Evolutionary conservation across 2,329 filamentous ascomycete species (phyloP).

Genomic region (Trichoderma guizhouense): DNA sequence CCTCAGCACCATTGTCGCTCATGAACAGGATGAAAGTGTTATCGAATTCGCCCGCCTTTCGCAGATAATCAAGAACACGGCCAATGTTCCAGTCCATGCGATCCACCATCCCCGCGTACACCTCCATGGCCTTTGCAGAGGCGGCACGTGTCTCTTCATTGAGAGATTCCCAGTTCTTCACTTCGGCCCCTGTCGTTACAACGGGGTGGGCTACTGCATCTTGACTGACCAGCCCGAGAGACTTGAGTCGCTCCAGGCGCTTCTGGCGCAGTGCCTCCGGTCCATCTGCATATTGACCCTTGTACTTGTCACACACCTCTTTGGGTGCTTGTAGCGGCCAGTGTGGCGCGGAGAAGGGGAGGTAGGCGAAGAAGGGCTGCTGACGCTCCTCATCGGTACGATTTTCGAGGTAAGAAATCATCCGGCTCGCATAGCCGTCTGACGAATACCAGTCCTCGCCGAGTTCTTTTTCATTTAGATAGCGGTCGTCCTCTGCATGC

Average conservation of each 20-base stretch:
- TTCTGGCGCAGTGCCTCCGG: conserved; percentile 53
- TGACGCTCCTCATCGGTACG: conserved; percentile 38
- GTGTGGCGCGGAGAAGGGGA: conserved; percentile 60
- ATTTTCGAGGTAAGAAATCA: conserved; percentile 51
- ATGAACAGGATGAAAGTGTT: conserved; percentile 64
- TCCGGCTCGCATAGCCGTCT: conserved; percentile 49
- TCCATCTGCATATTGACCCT: conserved; percentile 58
- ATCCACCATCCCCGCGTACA: conserved; percentile 63
- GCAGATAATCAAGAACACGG: conserved; percentile 54
- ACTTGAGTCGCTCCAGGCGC: conserved; percentile 53
- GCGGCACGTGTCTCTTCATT: conserved; percentile 44
- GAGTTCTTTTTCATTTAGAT: conserved; percentile 9
- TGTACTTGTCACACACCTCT: conserved; percentile 54
- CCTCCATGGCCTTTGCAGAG: conserved; percentile 56
- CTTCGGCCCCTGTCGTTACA: conserved; percentile 43
- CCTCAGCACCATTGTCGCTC: conserved; percentile 61
- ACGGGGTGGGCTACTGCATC: conserved; percentile 51
- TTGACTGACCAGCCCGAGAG: conserved; percentile 51
- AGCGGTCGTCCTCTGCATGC: conserved; percentile 8
- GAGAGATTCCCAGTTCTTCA: conserved; percentile 43
- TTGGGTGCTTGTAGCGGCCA: conserved; percentile 60
- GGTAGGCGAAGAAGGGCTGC: conserved; percentile 56
- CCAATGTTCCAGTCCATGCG: conserved; percentile 59
- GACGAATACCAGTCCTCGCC: conserved; percentile 28
- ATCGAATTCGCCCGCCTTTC: conserved; percentile 55